Base-by-base conservation (phyloP, 2,329 filamentous ascomycete species). In the Talaromyces funiculosus region DNA sequence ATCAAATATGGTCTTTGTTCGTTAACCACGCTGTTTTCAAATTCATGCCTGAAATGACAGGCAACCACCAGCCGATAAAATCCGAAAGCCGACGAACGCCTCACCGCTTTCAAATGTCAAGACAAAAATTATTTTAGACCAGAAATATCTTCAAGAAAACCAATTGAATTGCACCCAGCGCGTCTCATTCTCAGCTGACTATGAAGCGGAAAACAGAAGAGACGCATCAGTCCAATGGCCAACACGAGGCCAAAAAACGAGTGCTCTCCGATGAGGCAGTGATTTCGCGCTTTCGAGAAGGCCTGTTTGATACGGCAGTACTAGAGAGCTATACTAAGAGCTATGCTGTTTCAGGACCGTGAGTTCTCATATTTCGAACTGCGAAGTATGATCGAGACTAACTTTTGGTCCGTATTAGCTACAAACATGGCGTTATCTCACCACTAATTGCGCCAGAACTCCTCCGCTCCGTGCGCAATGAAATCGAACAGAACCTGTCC, bases 341-440 rank as follows among this genome's bases (percentile, higher is more conserved):
- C 64, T 80, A 81, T 66, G 68, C 73, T 24, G 64, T 71, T 43
- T 80, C 78, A 40, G 67, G 66, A 18, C 78, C 78, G 73, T 79
- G 72, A 55, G 76, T 71, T 40, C n/a, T 24, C 43, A 51, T 26
- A 2, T 12, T 9, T 37, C 16, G 10, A 33, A 60, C n/a, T n/a
- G 9, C 24, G n/a, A 16, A 26, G 2, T 31, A 14, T 57, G 12
- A 35, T 1, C 20, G 37, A 22, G 12, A 49, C 54, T 63, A 31
- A 60, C 26, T 0, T 31, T 2, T 33, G 45, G 22, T 43, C 26
- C 24, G 55, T 20, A 18, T 9, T n/a, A 85, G 83, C 4, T 99
- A 99, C 81, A 92, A 93, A 73, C 93, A 99, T 74, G 89, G 89
- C 67, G 93, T 99, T 56, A 96, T 99, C 71, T 82, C 86, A 67